Evolutionary conservation across 805 yeast species (phyloP), one percentile per base, ranked within the genome.

Genomic region (Candida nanaspora): DNA sequence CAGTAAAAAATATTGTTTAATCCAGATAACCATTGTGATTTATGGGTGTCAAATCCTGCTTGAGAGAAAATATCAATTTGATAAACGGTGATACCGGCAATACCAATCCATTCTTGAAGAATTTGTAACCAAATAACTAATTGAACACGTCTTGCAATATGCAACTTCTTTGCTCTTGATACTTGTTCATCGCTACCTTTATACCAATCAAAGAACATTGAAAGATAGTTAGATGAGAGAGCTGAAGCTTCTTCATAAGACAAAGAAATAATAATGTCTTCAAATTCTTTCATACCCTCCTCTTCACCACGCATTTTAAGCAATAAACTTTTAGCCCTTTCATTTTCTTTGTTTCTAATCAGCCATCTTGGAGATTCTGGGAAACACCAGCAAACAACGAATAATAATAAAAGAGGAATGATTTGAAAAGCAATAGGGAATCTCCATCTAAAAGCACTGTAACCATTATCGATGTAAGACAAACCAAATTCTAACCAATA

Each of bases 361-460:
- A 67, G 48, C 68, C 70, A 67, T 54, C 74, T 58, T 19, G 74
- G 74, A 10, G 72, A 65, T 48, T 69, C 74, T 2, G 75, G 74
- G 46, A 53, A 53, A 41, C 45, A 44, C 33, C 53, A 50, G 38
- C 48, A 48, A 18, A 46, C 45, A 13, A 46, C 44, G 13, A 53
- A 39, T 34, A 50, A 44, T 16, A 48, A 27, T 6, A 33, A 34
- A 32, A 46, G 32, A n/a, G 49, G 49, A 22, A 47, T 41, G 29
- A 41, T 53, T 47, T 55, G 68, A 51, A 53, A 62, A 22, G 60
- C 64, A 40, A 53, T 57, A 41, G 63, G 66, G 48, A 54, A 56
- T 44, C 68, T 52, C 62, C 68, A 66, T 42, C 49, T 41, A 19
- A 46, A 46, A 31, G 37, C 34, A 35, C 16, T 9, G 22, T 29